Base-by-base conservation (phyloP, 176 grass and related monocot genomes). In the Oryza longistaminata region DNA sequence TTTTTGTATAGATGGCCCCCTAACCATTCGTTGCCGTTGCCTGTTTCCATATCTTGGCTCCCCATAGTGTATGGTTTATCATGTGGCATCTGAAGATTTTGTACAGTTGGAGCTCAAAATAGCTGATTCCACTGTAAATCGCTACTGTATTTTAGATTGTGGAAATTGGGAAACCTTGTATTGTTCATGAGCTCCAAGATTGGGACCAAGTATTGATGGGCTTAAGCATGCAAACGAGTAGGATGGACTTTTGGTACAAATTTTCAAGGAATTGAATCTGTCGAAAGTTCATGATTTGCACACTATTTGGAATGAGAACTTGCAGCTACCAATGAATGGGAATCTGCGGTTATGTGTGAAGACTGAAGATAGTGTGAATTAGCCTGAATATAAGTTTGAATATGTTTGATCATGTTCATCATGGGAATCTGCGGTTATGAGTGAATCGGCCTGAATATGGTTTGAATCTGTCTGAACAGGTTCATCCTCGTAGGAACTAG, bases 1-100 rank as follows among this genome's bases (percentile, higher is more conserved):
- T 70, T 89, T 89, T 94, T 95, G 90, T 95, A 95, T 86, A 90
- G 83, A 72, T 92, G 71, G 87, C 82, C 83, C 82, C 82, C 83
- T 87, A 82, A 88, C 83, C 81, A 89, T 69, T 91, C 60, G 78
- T 88, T 90, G 53, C 65, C 7, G 73, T 87, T 86, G 52, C 70
- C 7, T 6, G 17, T 84, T 81, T 58, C 70, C 76, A 52, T 81
- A 65, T 70, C 35, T 31, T 87, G 82, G 84, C 66, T 69, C 79
- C 46, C 80, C 42, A 25, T 75, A 19, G 77, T 71, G 31, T 44
- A 65, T 82, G 68, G 37, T 79, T 73, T 79, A 79, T 75, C 64
- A 13, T 50, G 52, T 65, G 48, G 48, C 75, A 87, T 79, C 75
- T 16, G 75, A 84, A 64, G 81, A 80, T 87, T n/a, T 24, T 87